phyloP scores from a whole-genome alignment of 1,284 basidiomycete species.

The Volvariella surrecta region DNA sequence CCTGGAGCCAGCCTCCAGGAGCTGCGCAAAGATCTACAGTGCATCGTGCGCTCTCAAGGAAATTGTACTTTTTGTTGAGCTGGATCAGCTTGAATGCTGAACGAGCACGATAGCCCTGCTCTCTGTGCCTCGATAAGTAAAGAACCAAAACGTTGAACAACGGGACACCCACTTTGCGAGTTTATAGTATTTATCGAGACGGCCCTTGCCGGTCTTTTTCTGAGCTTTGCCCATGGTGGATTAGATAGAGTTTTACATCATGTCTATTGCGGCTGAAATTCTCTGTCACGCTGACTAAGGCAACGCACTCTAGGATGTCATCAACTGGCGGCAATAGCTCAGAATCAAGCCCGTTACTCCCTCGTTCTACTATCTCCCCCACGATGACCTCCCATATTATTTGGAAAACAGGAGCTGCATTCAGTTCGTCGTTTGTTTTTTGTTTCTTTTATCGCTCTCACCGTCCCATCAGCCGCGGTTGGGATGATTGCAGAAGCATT shows the following conservation, averaged over 20 bases:
- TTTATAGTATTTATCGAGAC: constrained; percentile 94
- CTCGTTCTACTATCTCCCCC: constrained; percentile 20
- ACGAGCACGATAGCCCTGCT: constrained; percentile 98
- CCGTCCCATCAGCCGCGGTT: constrained; percentile 30
- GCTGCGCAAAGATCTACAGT: constrained; percentile 98
- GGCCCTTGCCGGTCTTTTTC: constrained; percentile 92
- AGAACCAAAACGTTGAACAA: constrained; percentile 1
- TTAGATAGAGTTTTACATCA: neutral
- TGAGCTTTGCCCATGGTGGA: constrained; percentile 64
- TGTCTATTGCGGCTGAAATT: too few species aligned
- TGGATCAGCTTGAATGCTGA: constrained; percentile 99
- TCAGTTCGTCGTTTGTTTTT: constrained; percentile 17
- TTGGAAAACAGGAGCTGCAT: constrained; percentile 32
- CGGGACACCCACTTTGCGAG: constrained; percentile 73
- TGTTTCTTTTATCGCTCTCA: neutral
- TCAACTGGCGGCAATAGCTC: too few species aligned
- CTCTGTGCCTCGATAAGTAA: constrained; percentile 36
- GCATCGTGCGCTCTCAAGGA: constrained; percentile 88
- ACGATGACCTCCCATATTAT: constrained; percentile 15
- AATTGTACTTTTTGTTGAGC: constrained; percentile 95
- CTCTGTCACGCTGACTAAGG: too few species aligned
- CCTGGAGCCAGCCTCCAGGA: constrained; percentile 98
- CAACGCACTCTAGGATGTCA: too few species aligned
- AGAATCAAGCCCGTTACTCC: constrained; percentile 11
- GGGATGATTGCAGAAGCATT: constrained; percentile 66